Evolutionary conservation across 495 filamentous ascomycete species (phyloP).

Genomic region (Diplogelasinospora grovesii): DNA sequence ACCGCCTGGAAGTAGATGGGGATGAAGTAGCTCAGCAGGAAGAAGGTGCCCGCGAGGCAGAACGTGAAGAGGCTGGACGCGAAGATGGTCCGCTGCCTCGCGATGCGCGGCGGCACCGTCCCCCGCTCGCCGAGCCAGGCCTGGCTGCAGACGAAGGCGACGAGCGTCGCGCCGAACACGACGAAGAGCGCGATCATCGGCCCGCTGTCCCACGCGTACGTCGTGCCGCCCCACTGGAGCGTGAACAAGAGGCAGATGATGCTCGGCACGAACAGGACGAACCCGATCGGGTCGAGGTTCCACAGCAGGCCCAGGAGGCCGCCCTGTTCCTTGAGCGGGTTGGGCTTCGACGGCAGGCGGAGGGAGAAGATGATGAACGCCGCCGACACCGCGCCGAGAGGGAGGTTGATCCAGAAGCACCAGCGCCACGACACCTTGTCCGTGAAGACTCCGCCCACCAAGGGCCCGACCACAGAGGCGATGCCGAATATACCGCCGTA

Average conservation of each 20-base stretch:
- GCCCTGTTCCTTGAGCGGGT: conserved; percentile 18
- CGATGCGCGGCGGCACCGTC: conserved; percentile 30
- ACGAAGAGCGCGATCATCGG: conserved; percentile 36
- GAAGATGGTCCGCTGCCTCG: conserved; percentile 32
- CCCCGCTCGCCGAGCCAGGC: conserved; percentile 27
- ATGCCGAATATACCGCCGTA: conserved; percentile 31
- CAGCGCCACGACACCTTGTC: conserved; percentile 59
- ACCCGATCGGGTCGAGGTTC: conserved; percentile 44
- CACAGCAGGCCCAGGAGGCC: conserved; percentile 26
- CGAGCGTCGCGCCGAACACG: conserved; percentile 32
- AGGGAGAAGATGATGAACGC: conserved; percentile 44
- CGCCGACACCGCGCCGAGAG: conserved; percentile 52
- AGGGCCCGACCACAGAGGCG: conserved; percentile 37
- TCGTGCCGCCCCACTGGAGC: conserved; percentile 51
- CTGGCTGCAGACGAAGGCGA: conserved; percentile 40
- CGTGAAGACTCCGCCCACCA: conserved; percentile 56
- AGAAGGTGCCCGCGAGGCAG: conserved; percentile 35
- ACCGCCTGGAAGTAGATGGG: conserved; percentile 57
- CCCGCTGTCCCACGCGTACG: conserved; percentile 40
- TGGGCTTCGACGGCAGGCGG: conserved; percentile 25
- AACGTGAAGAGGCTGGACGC: conserved; percentile 23
- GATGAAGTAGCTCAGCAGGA: conserved; percentile 45
- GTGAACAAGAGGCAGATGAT: conserved; percentile 50
- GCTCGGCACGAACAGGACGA: conserved; percentile 38
- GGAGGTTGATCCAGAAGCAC: conserved; percentile 63